Evolutionary conservation across 345 rosid species (phyloP).

Genomic region (Hibiscus mutabilis): DNA sequence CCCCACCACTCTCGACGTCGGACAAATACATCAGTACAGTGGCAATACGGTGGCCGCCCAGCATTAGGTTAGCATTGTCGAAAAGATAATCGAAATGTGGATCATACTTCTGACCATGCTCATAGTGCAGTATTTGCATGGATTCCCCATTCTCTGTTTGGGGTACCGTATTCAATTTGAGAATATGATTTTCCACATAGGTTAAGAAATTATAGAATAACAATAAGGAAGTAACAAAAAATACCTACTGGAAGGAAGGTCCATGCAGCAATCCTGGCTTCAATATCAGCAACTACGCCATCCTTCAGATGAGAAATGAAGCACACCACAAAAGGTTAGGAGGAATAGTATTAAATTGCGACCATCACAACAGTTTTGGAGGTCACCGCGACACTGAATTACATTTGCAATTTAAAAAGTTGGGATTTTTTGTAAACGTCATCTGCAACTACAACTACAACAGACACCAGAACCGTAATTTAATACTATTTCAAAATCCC

Average conservation of each 20-base stretch:
- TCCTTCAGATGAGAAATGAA: constrained; percentile 52
- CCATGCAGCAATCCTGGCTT: constrained; percentile 81
- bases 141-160: constrained; percentile 85
- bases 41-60: constrained; percentile 84
- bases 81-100: constrained; percentile 85
- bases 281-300: constrained; percentile 61
- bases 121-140: constrained; percentile 75
- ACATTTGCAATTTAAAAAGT: no score
- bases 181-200: constrained; percentile 2
- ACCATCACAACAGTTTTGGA: no score
- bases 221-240: neutral
- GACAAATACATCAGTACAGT: constrained; percentile 96
- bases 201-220: neutral
- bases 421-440: no score
- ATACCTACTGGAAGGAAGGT: constrained; percentile 82
- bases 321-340: no score
- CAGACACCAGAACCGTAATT: no score
- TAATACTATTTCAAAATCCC: no score
- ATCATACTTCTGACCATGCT: no score
- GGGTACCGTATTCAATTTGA: constrained; percentile 10
- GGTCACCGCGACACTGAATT: no score
- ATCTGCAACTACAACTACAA: no score
- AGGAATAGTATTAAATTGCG: no score
- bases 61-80: constrained; percentile 50
- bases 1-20: constrained; percentile 68